Base-by-base conservation (phyloP, 345 rosid species). In the Eucalyptus marginata region DNA sequence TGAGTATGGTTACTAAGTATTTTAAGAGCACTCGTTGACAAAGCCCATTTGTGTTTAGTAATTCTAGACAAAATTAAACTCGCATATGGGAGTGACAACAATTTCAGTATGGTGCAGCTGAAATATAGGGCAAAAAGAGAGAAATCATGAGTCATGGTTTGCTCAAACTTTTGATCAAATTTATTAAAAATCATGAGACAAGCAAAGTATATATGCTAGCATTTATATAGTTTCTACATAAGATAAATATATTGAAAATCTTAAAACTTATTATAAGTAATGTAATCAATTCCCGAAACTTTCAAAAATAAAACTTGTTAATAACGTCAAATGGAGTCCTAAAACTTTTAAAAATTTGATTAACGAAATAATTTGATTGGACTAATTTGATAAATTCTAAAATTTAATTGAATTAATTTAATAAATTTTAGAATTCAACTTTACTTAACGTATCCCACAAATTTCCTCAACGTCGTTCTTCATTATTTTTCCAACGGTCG, bases 281-380 rank as follows among this genome's bases (percentile, higher is more conserved):
- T 56, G 0, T 56, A 56, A 56, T 56, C 1, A 0, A 24, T 1
- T 56, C 0, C 0, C 9, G 2, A 56, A 56, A 24, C 0, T 24
- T 56, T 56, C 0, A 56, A 56, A 54, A 24, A 56, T 56, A 8
- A 24, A 56, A 56, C 5, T 22, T 10, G 2, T 56, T 24, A 9
- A 0, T 56, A 56, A 56, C 24, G 62, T 56, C 5, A 22, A 56
- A 56, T 24, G 0, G 0, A 56, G 29, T 56, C 1, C 1, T 56
- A 2, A 56, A 56, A 56, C 0, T 56, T 56, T 56, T 0, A 56
- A 56, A 56, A 56, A 0, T 56, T 22, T 1, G 10, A 56, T 56
- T 1, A 54, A 54, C 0, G 0, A 0, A 56, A 24, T 0, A 22
- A 56, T 4, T 56, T 24, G 62, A 1, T 1, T 56, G 0, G 5